Evolutionary conservation across 352 stramenopile genomes (phyloP).

Genomic region (Phytopythium aichiense): DNA sequence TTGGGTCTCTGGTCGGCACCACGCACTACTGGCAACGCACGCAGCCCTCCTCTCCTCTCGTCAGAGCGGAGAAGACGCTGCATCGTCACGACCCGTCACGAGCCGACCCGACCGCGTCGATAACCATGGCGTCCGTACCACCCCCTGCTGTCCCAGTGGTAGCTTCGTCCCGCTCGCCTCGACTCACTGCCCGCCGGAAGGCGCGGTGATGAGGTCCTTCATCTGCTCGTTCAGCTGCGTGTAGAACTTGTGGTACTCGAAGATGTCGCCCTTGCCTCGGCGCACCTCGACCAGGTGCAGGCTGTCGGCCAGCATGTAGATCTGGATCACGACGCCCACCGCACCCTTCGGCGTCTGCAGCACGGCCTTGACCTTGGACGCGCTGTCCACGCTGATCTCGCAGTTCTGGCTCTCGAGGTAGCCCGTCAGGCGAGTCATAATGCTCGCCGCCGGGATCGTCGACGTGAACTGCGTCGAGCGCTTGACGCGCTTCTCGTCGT

Average conservation of each 20-base stretch:
- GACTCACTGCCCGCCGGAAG: conserved; percentile 7
- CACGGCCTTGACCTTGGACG: conserved; percentile 82
- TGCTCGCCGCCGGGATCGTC: conserved; percentile 83
- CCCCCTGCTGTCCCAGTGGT: background rate
- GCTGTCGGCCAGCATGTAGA: conserved; percentile 84
- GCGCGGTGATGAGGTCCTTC: conserved; percentile 71
- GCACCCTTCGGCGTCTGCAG: conserved; percentile 84
- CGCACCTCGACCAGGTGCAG: conserved; percentile 87
- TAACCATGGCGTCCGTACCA: conserved; percentile 3
- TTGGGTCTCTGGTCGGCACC: background rate
- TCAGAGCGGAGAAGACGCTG: background rate
- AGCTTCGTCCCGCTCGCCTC: background rate
- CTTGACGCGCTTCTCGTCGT: conserved; percentile 85
- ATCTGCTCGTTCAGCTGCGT: conserved; percentile 86
- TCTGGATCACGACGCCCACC: conserved; percentile 88
- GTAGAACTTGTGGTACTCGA: conserved; percentile 91
- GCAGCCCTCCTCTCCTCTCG: background rate
- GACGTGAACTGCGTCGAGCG: conserved; percentile 85
- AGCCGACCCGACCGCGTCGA: background rate
- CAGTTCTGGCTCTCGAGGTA: conserved; percentile 79
- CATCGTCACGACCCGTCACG: background rate
- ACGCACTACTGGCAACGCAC: background rate
- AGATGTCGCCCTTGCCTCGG: conserved; percentile 88
- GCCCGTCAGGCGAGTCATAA: conserved; percentile 64
- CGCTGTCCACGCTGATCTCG: conserved; percentile 75